Percentiles rank a stretch among this genome's conserved stretches.
phyloP scores from a whole-genome alignment of 2,329 filamentous ascomycete genomes.

The Endoconidiophora polonica region DNA sequence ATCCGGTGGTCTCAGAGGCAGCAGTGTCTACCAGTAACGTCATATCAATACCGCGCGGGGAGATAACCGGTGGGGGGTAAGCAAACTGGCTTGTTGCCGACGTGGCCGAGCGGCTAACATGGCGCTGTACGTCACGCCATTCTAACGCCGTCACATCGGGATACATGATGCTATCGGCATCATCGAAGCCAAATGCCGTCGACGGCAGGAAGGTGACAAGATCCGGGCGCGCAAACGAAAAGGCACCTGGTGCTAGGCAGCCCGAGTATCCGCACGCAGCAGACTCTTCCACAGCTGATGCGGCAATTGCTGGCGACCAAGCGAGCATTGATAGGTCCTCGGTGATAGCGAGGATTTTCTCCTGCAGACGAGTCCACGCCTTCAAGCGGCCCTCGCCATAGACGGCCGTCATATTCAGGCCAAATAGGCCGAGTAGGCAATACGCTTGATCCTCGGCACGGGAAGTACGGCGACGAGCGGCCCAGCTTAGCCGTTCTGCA shows the following conservation, averaged over 20 bases:
- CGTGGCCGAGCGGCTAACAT: conserved; percentile 7
- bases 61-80: conserved; percentile 12
- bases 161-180: conserved; percentile 14
- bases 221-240: conserved; percentile 12
- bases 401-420: conserved; percentile 18
- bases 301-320: conserved; percentile 13
- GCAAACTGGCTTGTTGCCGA: conserved; percentile 12
- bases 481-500: conserved; percentile 18
- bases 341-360: conserved; percentile 21
- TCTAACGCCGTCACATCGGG: conserved; percentile 11
- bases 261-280: conserved; percentile 1
- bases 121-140: conserved; percentile 13
- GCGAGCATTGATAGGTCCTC: conserved; percentile 23
- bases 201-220: conserved; percentile 12
- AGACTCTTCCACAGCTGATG: not conserved
- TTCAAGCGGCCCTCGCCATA: conserved; percentile 18
- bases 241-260: conserved; percentile 10
- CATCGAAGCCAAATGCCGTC: conserved; percentile 13
- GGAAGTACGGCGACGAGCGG: conserved; percentile 16
- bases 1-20: conserved; percentile 3
- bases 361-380: conserved; percentile 21
- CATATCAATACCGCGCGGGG: conserved; percentile 12
- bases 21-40: conserved; percentile 12
- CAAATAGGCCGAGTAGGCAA: conserved; percentile 19
- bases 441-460: conserved; percentile 19